phyloP scores from a whole-genome alignment of 176 grass and related monocot genomes.

The Rhipidocladum racemiflorum region DNA sequence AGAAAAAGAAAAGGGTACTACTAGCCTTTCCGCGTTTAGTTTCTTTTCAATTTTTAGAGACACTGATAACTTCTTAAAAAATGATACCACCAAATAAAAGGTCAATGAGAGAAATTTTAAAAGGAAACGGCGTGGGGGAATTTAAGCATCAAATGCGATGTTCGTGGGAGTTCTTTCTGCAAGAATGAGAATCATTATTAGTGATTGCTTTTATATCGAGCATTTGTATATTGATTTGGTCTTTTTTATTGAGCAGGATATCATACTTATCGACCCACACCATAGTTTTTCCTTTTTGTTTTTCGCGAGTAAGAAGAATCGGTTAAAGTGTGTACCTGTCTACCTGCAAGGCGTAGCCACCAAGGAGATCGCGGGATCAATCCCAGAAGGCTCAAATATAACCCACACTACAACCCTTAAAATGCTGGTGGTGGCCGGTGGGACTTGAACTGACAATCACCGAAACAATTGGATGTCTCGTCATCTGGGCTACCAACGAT shows the following conservation, averaged over 20 bases:
- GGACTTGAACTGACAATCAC: neutral
- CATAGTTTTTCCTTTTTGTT: neutral
- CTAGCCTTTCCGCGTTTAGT: slow-evolving; percentile 26
- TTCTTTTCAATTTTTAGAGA: slow-evolving; percentile 48
- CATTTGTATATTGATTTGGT: neutral
- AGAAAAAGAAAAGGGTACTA: slow-evolving; percentile 15
- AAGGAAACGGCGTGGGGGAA: slow-evolving; percentile 11
- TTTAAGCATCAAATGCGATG: slow-evolving; percentile 47
- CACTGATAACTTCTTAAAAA: slow-evolving; percentile 10
- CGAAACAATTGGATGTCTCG: neutral
- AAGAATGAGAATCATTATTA: slow-evolving; percentile 50
- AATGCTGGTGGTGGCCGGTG: neutral
- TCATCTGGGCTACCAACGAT: no score
- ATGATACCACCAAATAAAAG: slow-evolving; percentile 33
- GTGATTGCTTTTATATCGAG: slow-evolving; percentile 35
- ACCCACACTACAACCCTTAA: neutral
- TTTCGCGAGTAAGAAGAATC: neutral
- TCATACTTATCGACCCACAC: neutral
- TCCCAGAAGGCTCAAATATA: neutral
- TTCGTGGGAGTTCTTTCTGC: slow-evolving; percentile 25
- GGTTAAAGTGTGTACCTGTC: slow-evolving; percentile 13
- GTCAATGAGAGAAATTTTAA: slow-evolving; percentile 20
- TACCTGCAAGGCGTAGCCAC: neutral
- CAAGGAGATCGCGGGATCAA: slow-evolving; percentile 6
- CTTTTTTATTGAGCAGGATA: slow-evolving; percentile 10